Conservation (phyloP, 208 protist genomes). For the Trypanosoma vivax region DNA sequence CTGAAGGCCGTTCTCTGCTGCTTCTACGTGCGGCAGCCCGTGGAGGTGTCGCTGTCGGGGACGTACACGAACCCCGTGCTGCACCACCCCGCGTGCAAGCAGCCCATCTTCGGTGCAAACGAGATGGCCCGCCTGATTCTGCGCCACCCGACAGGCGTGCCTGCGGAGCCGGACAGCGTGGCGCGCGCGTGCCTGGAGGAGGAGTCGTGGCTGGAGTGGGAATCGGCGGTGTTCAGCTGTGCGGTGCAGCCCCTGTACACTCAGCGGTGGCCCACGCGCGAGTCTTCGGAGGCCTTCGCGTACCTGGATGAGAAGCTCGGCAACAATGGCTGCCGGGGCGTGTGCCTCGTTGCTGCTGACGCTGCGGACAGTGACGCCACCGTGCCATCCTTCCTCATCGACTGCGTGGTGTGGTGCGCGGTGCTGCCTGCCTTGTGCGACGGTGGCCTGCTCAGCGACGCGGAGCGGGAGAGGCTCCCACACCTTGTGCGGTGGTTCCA, state of each 20-base stretch:
- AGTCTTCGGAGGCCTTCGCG: conserved; percentile 35
- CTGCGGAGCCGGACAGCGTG: not conserved
- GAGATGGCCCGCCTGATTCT: conserved; percentile 49
- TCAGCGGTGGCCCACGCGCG: conserved; percentile 43
- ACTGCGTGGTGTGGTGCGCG: conserved; percentile 57
- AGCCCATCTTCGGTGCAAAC: conserved; percentile 54
- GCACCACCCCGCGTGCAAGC: conserved; percentile 35
- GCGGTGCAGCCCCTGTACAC: conserved; percentile 63
- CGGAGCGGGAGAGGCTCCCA: conserved; percentile 38
- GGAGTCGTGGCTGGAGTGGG: conserved; percentile 79
- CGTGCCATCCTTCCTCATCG: conserved; percentile 54
- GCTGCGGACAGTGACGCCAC: not conserved
- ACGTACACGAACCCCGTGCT: conserved; percentile 55
- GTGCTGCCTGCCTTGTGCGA: conserved; percentile 78
- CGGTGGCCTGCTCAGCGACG: conserved; percentile 47
- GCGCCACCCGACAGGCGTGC: not conserved
- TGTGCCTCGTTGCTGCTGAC: conserved; percentile 10
- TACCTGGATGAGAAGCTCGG: conserved; percentile 44
- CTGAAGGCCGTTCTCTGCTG: conserved; percentile 73
- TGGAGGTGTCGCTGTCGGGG: conserved; percentile 62
- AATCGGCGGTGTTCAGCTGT: conserved; percentile 50
- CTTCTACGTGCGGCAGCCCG: conserved; percentile 31
- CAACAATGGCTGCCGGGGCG: conserved; percentile 24
- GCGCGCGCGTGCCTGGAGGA: conserved; percentile 34
- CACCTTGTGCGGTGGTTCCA: conserved; percentile 67